Percentiles rank a stretch among this genome's conserved stretches.
These are phyloP conservation scores for Chaetomiaceae sp. DNA, from an alignment of 2,329 filamentous ascomycete species.

Conservation along the genomic window DNA sequence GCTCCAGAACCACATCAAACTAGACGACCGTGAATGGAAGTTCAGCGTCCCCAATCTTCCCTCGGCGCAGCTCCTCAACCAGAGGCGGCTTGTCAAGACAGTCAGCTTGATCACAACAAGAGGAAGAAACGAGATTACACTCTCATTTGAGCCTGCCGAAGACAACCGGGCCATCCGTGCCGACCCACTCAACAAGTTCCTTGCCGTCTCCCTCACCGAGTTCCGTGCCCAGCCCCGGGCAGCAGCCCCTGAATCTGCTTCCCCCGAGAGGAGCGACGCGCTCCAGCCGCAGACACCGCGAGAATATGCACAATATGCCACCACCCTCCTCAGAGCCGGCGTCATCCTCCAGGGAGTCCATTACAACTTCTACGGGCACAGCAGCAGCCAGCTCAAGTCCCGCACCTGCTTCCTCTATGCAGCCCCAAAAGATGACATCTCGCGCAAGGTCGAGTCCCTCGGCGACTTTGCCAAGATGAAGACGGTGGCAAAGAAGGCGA, in stretches of 20 bases:
- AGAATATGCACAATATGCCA: slow-evolving; percentile 35
- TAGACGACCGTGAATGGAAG: slow-evolving; percentile 28
- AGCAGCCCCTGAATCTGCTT: slow-evolving; percentile 6
- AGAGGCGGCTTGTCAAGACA: slow-evolving; percentile 28
- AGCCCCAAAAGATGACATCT: slow-evolving; percentile 31
- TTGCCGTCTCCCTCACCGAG: slow-evolving; percentile 34
- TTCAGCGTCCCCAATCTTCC: slow-evolving; percentile 28
- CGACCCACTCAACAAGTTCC: slow-evolving; percentile 29
- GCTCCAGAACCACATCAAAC: slow-evolving; percentile 24
- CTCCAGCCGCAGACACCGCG: slow-evolving; percentile 27
- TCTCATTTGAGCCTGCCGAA: slow-evolving; percentile 28
- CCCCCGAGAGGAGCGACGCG: slow-evolving; percentile 8
- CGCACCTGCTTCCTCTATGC: slow-evolving; percentile 37
- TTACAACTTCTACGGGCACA: slow-evolving; percentile 41
- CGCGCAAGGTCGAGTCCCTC: slow-evolving; percentile 32
- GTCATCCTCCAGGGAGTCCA: slow-evolving; percentile 32
- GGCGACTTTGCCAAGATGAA: slow-evolving; percentile 39
- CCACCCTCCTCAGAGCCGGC: slow-evolving; percentile 32
- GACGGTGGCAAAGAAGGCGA: slow-evolving; percentile 39
- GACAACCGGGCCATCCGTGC: slow-evolving; percentile 31
- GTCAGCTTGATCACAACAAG: slow-evolving; percentile 22
- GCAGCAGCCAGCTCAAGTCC: slow-evolving; percentile 40
- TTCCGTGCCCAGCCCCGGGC: slow-evolving; percentile 26
- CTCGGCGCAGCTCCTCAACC: slow-evolving; percentile 12
- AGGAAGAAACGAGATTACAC: slow-evolving; percentile 23